Base-by-base conservation (phyloP, 139 green algal genomes). In the Picochlorum sp. region DNA sequence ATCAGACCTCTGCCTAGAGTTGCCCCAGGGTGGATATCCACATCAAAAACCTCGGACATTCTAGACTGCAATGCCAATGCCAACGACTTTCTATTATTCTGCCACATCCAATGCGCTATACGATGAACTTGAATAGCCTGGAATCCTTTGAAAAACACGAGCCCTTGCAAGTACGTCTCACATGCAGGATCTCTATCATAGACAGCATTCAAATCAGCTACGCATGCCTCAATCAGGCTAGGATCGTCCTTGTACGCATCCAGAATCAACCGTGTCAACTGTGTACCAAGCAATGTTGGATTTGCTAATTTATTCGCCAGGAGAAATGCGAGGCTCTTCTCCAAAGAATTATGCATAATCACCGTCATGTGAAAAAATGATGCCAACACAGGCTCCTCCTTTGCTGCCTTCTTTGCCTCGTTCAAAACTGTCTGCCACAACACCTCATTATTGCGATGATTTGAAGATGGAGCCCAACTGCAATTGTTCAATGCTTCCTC, bases 91-190 rank as follows among this genome's bases (percentile, higher is more conserved):
- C 90, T 86, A 2, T 87, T 86, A 2, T 74, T 60, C 4, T 72
- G 51, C 90, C 90, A 98, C 62, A 98, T 77, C 24, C 79, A 77
- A 72, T 98, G 86, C 4, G 85, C 85, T 23, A 98, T 86, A 41
- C 92, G 81, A 52, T 98, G 88, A n/a, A 83, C 75, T 76, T 98
- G 92, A 15, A 97, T 65, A 1, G 92, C 92, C 69, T 97, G 90
- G 66, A 89, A 97, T 21, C 91, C 90, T 77, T 97, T 97, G 77
- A 94, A 97, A 72, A 90, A 90, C 37, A 98, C 74, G 57, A 98
- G 70, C 56, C 77, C 86, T 70, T 90, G 84, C 9, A 72, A 80
- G 63, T 91, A 95, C 14, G 81, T 82, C 16, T 89, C 80, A 71
- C 92, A 98, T 3, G 92, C 95, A 5, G 92, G 90, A 72, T 98